phyloP scores from a whole-genome alignment of 1,284 basidiomycete species.

The Veloporphyrellus conicus region DNA sequence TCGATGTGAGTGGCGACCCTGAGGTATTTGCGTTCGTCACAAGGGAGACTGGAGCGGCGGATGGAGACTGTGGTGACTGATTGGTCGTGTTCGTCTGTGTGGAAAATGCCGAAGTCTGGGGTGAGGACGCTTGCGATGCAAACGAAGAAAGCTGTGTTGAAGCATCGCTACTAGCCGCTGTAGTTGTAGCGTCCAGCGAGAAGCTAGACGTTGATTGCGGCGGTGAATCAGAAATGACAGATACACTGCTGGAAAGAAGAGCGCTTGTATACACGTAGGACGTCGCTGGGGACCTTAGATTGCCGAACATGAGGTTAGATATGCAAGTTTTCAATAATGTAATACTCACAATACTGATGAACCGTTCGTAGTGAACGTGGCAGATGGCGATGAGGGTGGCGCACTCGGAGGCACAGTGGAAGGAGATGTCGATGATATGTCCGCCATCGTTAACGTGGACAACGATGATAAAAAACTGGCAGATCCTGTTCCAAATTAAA shows the following conservation, averaged over 20 bases:
- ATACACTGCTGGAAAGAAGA: background rate
- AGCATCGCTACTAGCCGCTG: background rate
- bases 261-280: background rate
- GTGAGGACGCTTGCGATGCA: background rate
- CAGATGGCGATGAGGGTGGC: background rate
- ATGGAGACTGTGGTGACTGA: slow-evolving; percentile 40
- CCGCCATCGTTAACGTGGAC: slow-evolving; percentile 1
- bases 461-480: background rate
- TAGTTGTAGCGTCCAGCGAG: background rate
- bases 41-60: slow-evolving; percentile 39
- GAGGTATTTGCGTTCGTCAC: slow-evolving; percentile 29
- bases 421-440: background rate
- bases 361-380: background rate
- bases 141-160: background rate
- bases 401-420: background rate
- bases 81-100: slow-evolving; percentile 1
- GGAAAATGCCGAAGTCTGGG: background rate
- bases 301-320: background rate
- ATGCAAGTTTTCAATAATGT: background rate
- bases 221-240: background rate
- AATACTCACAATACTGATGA: background rate
- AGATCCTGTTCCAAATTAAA: background rate
- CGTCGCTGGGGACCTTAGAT: background rate
- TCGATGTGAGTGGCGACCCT: slow-evolving; percentile 45
- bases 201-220: background rate